Base-by-base conservation (phyloP, 2,329 filamentous ascomycete genomes). In the Verticillium isaacii region DNA sequence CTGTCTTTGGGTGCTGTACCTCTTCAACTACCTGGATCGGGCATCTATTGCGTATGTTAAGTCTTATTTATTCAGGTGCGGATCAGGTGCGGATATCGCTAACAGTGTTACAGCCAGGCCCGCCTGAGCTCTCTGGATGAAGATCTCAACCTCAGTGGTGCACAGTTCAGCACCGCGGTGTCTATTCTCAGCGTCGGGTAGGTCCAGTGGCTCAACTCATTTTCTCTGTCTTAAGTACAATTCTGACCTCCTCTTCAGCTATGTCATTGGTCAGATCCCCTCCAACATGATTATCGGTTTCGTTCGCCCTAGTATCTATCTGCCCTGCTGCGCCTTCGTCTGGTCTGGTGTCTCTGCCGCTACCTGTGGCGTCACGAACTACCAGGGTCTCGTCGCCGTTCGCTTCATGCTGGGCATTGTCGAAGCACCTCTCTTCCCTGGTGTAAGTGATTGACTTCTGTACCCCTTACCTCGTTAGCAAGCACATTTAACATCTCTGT, bases 111-210 rank as follows among this genome's bases (percentile, higher is more conserved):
- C 14, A 41, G 37, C 6, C 82, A 85, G 67, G 83, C 83, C 0
- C 76, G 84, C 3, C 76, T 85, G 34, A 82, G 82, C 0, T 78
- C 78, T 0, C 73, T 87, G 0, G 83, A 87, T 62, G 61, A 74
- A 23, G 84, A 86, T 61, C 72, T 87, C 0, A 71, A 71, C 1
- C 84, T 87, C 80, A 73, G 68, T 5, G 83, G 83, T 8, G 85
- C 82, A 1, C 81, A 87, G 56, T 86, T 83, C 67, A 85, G 86
- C 65, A 71, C 85, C 1, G 80, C 80, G 9, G 83, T 80, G 3
- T 80, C 78, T 63, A 82, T 85, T 66, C 73, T 85, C 32, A 64
- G 59, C 56, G 62, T 71, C 8, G 37, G 37, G 37, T 41, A 41
- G 3, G 37, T 41, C 81, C 80, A 0, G 83, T 80, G 65, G 82